Evolutionary conservation across 495 filamentous ascomycete genomes (phyloP), one percentile per base, ranked within the genome.

Genomic region (Penicillium egyptiacum): DNA sequence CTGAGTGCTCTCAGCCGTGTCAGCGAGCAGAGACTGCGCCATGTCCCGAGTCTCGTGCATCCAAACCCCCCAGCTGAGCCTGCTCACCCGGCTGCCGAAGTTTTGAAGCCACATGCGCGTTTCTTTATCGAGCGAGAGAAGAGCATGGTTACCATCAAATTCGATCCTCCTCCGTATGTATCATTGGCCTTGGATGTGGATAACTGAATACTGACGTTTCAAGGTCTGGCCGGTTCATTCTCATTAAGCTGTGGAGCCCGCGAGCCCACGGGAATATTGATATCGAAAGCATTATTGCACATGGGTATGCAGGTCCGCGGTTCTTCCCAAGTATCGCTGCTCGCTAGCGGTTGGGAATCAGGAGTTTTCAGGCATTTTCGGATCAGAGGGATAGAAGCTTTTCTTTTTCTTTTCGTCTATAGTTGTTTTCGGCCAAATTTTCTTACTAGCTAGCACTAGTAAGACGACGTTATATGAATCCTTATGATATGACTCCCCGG

Each of bases 191-290:
- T 23, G 11, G 35, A 12, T 39, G 20, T 35, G 14, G n/a, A 40
- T 49, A 9, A 5, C 10, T 23, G 19, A 11, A 23, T 16, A 48
- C 50, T 54, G 57, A 33, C 8, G 43, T 14, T 23, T 6, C 42
- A 49, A 86, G 83, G 10, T 83, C 82, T 31, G 91, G 87, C 12
- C 79, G 87, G 39, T 93, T 84, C 67, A 86, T 96, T 53, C 66
- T 96, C 40, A 75, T 96, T 58, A 95, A 95, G 75, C 80, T 95
- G 62, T 96, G 89, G 89, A 90, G 82, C 69, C 87, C 90, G 8
- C 76, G 77, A 43, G 69, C 60, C 30, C 76, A 72, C 41, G 78
- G 78, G 46, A 95, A 94, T 62, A 92, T 96, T 56, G 88, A 96
- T 69, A 90, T 96, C 39, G 86, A 96, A 71, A 89, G 84, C 33